These are phyloP conservation scores for Murraya paniculata DNA, from an alignment of 345 rosid species.

Conservation along the genomic window DNA sequence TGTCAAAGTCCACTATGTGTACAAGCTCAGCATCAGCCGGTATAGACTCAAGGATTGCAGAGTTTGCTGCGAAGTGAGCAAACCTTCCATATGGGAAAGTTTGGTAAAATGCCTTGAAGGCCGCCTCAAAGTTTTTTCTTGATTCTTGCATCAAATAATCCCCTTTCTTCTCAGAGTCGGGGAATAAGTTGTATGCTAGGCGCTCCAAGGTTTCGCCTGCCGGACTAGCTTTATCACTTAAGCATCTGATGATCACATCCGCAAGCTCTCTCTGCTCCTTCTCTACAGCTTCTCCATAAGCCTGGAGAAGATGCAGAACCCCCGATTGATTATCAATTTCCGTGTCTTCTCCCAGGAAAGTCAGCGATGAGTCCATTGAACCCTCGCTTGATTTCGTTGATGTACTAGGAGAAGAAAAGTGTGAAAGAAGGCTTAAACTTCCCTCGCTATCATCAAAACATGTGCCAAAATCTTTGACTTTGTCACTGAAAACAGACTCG, in stretches of 20 bases:
- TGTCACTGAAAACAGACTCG: slow-evolving; percentile 17
- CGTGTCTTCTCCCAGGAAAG: slow-evolving; percentile 24
- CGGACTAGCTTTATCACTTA: slow-evolving; percentile 37
- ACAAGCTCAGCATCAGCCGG: slow-evolving; percentile 14
- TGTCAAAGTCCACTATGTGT: slow-evolving; percentile 29
- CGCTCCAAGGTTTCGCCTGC: slow-evolving; percentile 41
- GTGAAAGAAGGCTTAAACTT: slow-evolving; percentile 18
- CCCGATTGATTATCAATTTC: slow-evolving; percentile 24
- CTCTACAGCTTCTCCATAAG: slow-evolving; percentile 42
- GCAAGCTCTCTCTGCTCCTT: slow-evolving; percentile 32
- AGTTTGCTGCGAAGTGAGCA: slow-evolving; percentile 27
- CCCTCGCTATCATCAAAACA: slow-evolving; percentile 18
- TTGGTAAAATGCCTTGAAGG: slow-evolving; percentile 19
- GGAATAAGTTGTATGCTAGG: slow-evolving; percentile 38
- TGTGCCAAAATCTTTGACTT: slow-evolving; percentile 1
- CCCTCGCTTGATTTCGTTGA: slow-evolving; percentile 29
- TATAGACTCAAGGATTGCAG: slow-evolving; percentile 21
- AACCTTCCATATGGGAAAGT: slow-evolving; percentile 21
- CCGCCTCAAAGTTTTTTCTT: slow-evolving; percentile 27
- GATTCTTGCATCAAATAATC: slow-evolving; percentile 36
- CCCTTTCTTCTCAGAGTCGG: slow-evolving; percentile 18
- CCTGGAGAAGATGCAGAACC: slow-evolving; percentile 41
- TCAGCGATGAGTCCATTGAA: slow-evolving; percentile 16
- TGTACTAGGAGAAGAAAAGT: slow-evolving; percentile 22
- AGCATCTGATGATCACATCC: slow-evolving; percentile 31